Base-by-base conservation (phyloP, 805 yeast species). In the Hermanozyma aechmeae region DNA sequence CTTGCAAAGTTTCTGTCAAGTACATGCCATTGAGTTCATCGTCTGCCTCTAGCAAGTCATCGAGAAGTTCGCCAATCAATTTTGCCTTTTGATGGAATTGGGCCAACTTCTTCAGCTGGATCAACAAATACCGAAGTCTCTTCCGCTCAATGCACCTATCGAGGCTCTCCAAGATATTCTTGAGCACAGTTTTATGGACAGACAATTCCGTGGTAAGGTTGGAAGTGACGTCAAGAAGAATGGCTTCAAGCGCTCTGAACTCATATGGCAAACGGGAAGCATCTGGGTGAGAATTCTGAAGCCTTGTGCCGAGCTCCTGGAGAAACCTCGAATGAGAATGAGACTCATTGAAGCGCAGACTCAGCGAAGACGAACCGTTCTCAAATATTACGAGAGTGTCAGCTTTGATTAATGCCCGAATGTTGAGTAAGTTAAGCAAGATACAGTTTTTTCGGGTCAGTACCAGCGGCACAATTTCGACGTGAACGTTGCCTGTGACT, bases 161-260 rank as follows among this genome's bases (percentile, higher is more conserved):
- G 25, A 92, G 60, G 28, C 86, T 94, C 19, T 64, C 59, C 25
- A 92, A 58, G 6, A 87, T 73, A 5, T 82, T 81, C 26, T 72
- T 72, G 10, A 89, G 75, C 5, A 82, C 79, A 0, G 81, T 79
- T 6, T 76, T 71, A 40, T 84, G 92, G 5, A 83, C 85, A 42
- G 79, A 79, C 81, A 87, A 76, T 48, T 92, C 98, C 1, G 87
- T 77, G 26, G 79, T 78, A 27, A 92, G 58, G 35, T 85, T 81
- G 1, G 81, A 68, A 22, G 85, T 68, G 2, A 84, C 94, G 29
- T 82, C 78, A 17, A 84, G 75, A 38, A 92, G 69, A 6, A 92
- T 80, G 0, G 93, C 76, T 46, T 92, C 98, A 23, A 92, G 50
- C 0, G 96, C 98, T 27, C 94, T 62, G 46, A 87, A 77, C 48